Conservation (phyloP, 2,329 filamentous ascomycete genomes). For the Curvularia hawaiiensis region DNA sequence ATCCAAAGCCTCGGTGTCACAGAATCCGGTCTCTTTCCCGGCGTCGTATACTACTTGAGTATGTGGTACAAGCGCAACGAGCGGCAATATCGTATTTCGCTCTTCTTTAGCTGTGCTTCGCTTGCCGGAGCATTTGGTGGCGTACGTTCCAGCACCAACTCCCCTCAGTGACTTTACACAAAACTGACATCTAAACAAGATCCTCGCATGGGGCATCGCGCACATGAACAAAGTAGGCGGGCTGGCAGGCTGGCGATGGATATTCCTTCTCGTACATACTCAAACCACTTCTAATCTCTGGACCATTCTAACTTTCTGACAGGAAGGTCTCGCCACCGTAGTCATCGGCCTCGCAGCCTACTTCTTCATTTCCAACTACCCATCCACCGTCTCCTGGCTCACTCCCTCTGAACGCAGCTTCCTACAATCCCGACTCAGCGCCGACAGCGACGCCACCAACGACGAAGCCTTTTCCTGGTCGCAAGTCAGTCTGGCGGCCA, state of each 20-base stretch:
- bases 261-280: conserved; percentile 46
- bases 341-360: conserved; percentile 46
- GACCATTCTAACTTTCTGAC: conserved; percentile 16
- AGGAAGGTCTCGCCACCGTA: conserved; percentile 47
- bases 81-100: conserved; percentile 62
- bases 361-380: conserved; percentile 71
- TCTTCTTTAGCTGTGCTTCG: conserved; percentile 65
- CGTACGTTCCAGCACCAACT: conserved; percentile 36
- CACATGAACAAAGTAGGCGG: conserved; percentile 64
- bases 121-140: conserved; percentile 67
- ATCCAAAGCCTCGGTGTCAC: conserved; percentile 37
- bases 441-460: conserved; percentile 72
- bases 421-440: conserved; percentile 66
- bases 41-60: conserved; percentile 60
- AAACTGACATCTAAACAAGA: background rate
- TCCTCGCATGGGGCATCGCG: conserved; percentile 58
- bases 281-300: background rate
- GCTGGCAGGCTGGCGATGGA: conserved; percentile 49
- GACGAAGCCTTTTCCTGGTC: conserved; percentile 72
- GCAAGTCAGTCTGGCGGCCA: conserved; percentile 66
- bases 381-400: conserved; percentile 63
- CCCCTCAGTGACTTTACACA: background rate
- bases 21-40: conserved; percentile 47
- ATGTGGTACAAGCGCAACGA: conserved; percentile 69
- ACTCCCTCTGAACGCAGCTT: conserved; percentile 58